phyloP scores from a whole-genome alignment of 495 filamentous ascomycete genomes.

The Neurospora tetraspora region DNA sequence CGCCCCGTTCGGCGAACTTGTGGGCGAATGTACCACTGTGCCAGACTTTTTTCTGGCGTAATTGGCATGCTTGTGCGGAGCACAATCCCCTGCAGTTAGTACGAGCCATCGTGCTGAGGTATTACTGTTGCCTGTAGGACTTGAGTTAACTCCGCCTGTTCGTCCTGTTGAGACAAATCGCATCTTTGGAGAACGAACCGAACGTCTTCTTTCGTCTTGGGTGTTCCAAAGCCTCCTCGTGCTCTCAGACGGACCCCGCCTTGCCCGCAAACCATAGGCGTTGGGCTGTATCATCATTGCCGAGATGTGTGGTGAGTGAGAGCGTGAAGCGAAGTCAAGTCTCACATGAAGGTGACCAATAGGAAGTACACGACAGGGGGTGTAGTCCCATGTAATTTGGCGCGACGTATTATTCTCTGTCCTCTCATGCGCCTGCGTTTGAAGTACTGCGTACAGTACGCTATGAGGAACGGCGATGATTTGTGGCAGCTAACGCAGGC shows the following conservation, averaged over 20 bases:
- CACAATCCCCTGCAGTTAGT: neutral
- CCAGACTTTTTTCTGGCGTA: neutral
- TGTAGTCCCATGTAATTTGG: slow-evolving; percentile 30
- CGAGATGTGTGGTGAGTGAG: slow-evolving; percentile 22
- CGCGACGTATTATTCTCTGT: neutral
- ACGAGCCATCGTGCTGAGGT: neutral
- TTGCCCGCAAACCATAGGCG: slow-evolving; percentile 17
- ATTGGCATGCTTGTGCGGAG: neutral
- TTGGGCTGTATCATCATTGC: slow-evolving; percentile 20
- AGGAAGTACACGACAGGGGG: slow-evolving; percentile 23
- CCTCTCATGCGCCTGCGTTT: neutral
- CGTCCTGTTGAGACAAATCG: slow-evolving; percentile 4
- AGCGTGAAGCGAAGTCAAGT: slow-evolving; percentile 21
- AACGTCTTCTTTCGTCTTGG: neutral
- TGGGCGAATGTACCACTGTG: neutral
- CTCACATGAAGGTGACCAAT: slow-evolving; percentile 27
- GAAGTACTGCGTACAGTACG: neutral
- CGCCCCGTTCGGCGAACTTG: neutral
- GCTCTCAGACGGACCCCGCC: slow-evolving; percentile 16
- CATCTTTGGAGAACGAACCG: neutral
- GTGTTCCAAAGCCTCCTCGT: slow-evolving; percentile 8
- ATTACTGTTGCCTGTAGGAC: neutral
- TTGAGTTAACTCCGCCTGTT: neutral
- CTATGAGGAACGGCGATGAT: slow-evolving; percentile 1
- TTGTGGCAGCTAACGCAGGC: slow-evolving; percentile 1